A percentile compares a stretch with the other conserved stretches of the same genome.
Conservation (phyloP, 2,329 filamentous ascomycete genomes). For the Fusarium anguioides region DNA sequence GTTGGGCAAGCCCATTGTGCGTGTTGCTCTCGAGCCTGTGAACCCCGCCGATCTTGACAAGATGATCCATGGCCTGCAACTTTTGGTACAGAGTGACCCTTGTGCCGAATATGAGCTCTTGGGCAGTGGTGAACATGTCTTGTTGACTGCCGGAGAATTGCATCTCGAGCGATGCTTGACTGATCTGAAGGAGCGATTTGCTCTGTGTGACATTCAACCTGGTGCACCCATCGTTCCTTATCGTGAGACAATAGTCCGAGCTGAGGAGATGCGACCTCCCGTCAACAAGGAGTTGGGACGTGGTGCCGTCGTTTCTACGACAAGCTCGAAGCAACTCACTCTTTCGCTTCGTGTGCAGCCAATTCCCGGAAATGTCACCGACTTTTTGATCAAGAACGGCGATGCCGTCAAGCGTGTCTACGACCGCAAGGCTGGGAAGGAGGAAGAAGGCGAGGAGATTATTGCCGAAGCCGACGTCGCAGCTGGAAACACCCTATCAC, state of each 20-base stretch:
- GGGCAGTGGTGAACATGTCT: constrained; percentile 91
- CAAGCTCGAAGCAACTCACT: constrained; percentile 86
- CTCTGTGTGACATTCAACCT: constrained; percentile 92
- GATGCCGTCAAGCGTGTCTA: constrained; percentile 83
- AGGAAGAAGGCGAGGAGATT: constrained; percentile 54
- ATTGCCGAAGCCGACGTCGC: constrained; percentile 67
- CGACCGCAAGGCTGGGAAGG: constrained; percentile 66
- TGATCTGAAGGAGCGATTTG: constrained; percentile 91
- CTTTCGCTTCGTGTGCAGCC: constrained; percentile 82
- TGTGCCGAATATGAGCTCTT: constrained; percentile 97
- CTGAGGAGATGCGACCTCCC: constrained; percentile 91
- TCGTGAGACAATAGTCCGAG: constrained; percentile 87
- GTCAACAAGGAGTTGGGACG: constrained; percentile 87
- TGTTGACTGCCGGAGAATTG: constrained; percentile 91
- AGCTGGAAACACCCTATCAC: constrained; percentile 71
- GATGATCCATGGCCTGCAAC: constrained; percentile 87
- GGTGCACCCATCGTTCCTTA: constrained; percentile 96
- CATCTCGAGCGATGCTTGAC: constrained; percentile 95
- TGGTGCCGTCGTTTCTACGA: constrained; percentile 79
- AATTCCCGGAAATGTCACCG: constrained; percentile 79
- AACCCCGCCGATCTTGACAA: constrained; percentile 92
- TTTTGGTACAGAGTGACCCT: constrained; percentile 94
- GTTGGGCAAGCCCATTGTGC: constrained; percentile 88
- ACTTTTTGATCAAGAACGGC: constrained; percentile 85
- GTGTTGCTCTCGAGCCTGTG: constrained; percentile 92